Evolutionary conservation across 106 monocot genomes (phyloP), one percentile per base, ranked within the genome.

Genomic region (Ottelia alismoides): DNA sequence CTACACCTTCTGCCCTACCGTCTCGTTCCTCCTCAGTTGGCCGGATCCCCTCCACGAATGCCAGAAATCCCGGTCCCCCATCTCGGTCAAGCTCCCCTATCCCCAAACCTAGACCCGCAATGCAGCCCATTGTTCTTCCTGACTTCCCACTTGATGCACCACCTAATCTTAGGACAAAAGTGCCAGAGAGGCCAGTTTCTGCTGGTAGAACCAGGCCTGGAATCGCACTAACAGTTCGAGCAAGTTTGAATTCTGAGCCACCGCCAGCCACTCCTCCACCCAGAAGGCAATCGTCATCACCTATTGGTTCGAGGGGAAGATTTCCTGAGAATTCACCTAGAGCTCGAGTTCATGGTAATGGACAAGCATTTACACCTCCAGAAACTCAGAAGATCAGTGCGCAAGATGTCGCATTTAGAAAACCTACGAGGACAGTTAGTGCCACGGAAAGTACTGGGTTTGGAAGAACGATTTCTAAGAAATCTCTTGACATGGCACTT

Each of bases 401-500:
- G 17, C 50, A 51, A 19, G 66, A 70, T 26, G 47, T 47, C 28
- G 65, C 57, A 19, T 19, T 45, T 22, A 65, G 69, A 16, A 73
- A 70, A 64, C 30, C 60, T 29, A 17, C 52, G 9, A 78, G 69
- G 49, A 53, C 57, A 29, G 60, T 31, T 30, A 31, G 71, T 26
- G 46, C 84, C 19, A 48, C 82, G 22, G 96, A 85, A 52, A 78
- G 76, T 49, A 74, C 60, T 32, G 93, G 93, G 49, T 98, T 98
- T 55, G 98, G 98, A 22, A 76, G 90, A 60, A 86, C 67, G 5
- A 82, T 99, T 11, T 99, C 98, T 2, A 99, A 91, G 75, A 90
- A 76, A 49, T 99, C 98, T 2, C 70, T 91, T 31, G 98, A 99
- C 71, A 83, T 99, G 90, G 98, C 98, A 28, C 71, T 90, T 23